These are phyloP conservation scores for Collybia sordida DNA, from an alignment of 768 basidiomycete species.

Conservation along the genomic window DNA sequence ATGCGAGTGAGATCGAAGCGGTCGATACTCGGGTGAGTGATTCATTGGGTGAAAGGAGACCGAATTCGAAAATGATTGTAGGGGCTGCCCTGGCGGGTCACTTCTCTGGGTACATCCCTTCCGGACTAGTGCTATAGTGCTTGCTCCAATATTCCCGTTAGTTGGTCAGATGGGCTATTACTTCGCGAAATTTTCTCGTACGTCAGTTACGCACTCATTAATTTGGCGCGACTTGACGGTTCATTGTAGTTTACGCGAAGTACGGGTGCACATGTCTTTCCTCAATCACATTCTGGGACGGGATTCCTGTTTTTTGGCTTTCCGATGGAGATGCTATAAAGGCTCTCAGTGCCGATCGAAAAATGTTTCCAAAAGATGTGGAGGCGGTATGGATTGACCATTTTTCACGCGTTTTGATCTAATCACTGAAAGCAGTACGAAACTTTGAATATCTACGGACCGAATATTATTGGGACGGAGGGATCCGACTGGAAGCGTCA, in stretches of 20 bases:
- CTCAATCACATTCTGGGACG: conserved; percentile 29
- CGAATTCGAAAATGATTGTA: background rate
- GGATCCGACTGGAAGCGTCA: conserved; percentile 49
- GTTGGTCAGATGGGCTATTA: conserved; percentile 31
- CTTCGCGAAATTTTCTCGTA: conserved; percentile 34
- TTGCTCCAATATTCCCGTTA: conserved; percentile 32
- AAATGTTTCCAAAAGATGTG: conserved; percentile 39
- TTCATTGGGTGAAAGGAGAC: background rate
- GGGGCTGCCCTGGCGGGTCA: conserved; percentile 17
- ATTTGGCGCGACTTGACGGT: background rate
- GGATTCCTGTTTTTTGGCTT: conserved; percentile 37
- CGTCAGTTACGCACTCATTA: conserved; percentile 5
- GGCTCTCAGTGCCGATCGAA: conserved; percentile 27
- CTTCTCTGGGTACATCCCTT: conserved; percentile 30
- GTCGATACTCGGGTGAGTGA: too few relatives aligned
- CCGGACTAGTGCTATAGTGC: conserved; percentile 18
- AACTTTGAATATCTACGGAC: conserved; percentile 43
- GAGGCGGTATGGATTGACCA: conserved; percentile 24
- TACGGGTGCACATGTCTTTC: conserved; percentile 38
- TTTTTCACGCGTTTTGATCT: background rate
- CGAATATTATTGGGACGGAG: conserved; percentile 41
- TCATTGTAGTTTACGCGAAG: conserved; percentile 31
- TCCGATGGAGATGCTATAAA: conserved; percentile 44
- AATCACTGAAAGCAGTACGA: conserved; percentile 27
- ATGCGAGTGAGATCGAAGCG: too few relatives aligned